These are phyloP conservation scores for Peronospora belbahrii DNA, from an alignment of 352 stramenopile species.

Conservation along the genomic window DNA sequence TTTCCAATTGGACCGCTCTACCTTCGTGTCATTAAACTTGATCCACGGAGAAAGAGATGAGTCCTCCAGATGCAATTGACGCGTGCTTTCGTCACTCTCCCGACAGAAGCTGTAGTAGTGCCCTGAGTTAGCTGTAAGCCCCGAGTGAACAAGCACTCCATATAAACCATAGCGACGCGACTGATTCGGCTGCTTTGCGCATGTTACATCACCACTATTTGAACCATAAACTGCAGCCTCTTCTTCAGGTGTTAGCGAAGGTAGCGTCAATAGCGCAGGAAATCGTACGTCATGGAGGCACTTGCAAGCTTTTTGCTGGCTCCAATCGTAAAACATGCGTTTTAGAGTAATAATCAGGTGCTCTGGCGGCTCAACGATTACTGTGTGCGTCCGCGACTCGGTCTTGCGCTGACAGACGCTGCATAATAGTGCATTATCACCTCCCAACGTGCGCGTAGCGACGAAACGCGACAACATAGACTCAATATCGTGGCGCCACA, in stretches of 20 bases:
- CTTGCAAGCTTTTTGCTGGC: constrained; percentile 81
- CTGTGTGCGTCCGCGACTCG: constrained; percentile 73
- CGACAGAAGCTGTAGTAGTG: constrained; percentile 90
- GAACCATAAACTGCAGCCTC: constrained; percentile 23
- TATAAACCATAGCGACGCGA: constrained; percentile 82
- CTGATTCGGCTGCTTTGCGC: constrained; percentile 21
- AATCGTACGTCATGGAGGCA: constrained; percentile 81
- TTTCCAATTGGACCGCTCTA: constrained; percentile 69
- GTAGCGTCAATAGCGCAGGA: constrained; percentile 56
- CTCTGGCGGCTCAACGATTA: constrained; percentile 67
- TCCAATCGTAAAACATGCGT: constrained; percentile 88
- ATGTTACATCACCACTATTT: constrained; percentile 2
- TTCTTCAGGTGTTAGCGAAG: constrained; percentile 54
- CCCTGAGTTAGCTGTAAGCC: constrained; percentile 82
- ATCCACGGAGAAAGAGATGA: constrained; percentile 78
- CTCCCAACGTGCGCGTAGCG: constrained; percentile 66
- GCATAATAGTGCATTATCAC: constrained; percentile 74
- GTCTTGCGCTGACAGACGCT: constrained; percentile 66
- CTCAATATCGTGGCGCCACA: constrained; percentile 74
- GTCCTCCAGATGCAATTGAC: constrained; percentile 75
- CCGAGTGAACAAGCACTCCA: constrained; percentile 84
- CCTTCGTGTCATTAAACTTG: constrained; percentile 87
- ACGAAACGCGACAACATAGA: constrained; percentile 81
- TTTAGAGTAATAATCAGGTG: constrained; percentile 86
- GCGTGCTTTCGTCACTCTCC: constrained; percentile 58